Evolutionary conservation across 1,284 basidiomycete species (phyloP).

Genomic region (Taiwanofungus camphoratus): DNA sequence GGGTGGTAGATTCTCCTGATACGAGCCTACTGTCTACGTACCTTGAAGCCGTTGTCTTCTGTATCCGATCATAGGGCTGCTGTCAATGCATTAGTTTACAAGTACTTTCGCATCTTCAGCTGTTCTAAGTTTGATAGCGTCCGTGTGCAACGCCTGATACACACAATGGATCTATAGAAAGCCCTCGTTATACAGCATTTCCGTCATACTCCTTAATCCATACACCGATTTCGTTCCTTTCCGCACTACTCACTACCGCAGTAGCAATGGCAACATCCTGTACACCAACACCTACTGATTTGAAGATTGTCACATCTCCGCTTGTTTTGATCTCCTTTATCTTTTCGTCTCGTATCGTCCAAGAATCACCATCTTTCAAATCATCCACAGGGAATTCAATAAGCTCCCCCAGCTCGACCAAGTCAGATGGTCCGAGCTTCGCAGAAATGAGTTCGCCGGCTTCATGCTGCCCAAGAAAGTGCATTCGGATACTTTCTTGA

Average conservation of each 20-base stretch:
- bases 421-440: slow-evolving; percentile 28
- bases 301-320: slow-evolving; percentile 65
- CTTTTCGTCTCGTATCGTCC: slow-evolving; percentile 15
- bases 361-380: slow-evolving; percentile 10
- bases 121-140: no score
- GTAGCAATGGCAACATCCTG: slow-evolving; percentile 70
- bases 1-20: slow-evolving; percentile 3
- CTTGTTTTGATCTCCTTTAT: slow-evolving; percentile 27
- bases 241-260: slow-evolving; percentile 37
- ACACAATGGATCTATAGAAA: not conserved
- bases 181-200: slow-evolving; percentile 5
- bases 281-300: slow-evolving; percentile 72
- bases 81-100: not conserved
- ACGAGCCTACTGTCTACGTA: not conserved
- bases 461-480: slow-evolving; percentile 40
- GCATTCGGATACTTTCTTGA: no score
- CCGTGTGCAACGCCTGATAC: not conserved
- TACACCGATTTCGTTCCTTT: slow-evolving; percentile 33
- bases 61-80: not conserved
- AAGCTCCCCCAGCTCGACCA: slow-evolving; percentile 62
- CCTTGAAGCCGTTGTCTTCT: not conserved
- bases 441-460: slow-evolving; percentile 74
- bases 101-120: no score
- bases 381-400: slow-evolving; percentile 23
- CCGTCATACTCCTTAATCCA: slow-evolving; percentile 34